Evolutionary conservation across 192 early-diverging fungal species (phyloP).

Genomic region (Linnemannia schmuckeri): DNA sequence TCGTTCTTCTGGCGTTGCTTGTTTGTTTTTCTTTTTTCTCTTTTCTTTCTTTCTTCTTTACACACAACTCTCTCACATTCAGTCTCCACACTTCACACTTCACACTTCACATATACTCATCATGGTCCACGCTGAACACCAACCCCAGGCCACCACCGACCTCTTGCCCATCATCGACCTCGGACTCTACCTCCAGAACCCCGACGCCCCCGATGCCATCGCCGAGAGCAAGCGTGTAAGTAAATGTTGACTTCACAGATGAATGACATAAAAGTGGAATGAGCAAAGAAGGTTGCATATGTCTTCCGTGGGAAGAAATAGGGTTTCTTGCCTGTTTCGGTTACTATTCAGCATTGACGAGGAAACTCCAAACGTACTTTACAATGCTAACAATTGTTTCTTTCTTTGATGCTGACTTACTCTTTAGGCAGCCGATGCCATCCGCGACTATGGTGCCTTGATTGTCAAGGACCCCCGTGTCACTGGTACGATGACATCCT

Average conservation of each 20-base stretch:
- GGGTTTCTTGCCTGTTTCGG: not conserved
- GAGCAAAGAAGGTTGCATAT: not conserved
- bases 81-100: slow-evolving; percentile 1
- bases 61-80: not conserved
- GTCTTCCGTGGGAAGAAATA: not conserved
- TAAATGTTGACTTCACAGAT: not conserved
- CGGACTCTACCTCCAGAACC: slow-evolving; percentile 66
- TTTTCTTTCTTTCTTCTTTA: slow-evolving; percentile 14
- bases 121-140: slow-evolving; percentile 26
- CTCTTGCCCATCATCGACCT: slow-evolving; percentile 70
- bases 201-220: slow-evolving; percentile 62
- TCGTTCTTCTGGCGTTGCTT: not conserved
- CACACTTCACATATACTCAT: not conserved
- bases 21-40: not conserved
- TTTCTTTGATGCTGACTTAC: not conserved
- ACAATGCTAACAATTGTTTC: not conserved
- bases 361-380: not conserved
- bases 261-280: not conserved
- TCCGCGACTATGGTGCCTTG: slow-evolving; percentile 73
- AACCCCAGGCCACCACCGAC: slow-evolving; percentile 47
- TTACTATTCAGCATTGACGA: not conserved
- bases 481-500: slow-evolving; percentile 59
- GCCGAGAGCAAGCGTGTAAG: slow-evolving; percentile 69
- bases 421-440: slow-evolving; percentile 68
- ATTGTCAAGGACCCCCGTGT: slow-evolving; percentile 78